phyloP scores from a whole-genome alignment of 805 yeast genomes.

The Lipomyces oligophaga region DNA sequence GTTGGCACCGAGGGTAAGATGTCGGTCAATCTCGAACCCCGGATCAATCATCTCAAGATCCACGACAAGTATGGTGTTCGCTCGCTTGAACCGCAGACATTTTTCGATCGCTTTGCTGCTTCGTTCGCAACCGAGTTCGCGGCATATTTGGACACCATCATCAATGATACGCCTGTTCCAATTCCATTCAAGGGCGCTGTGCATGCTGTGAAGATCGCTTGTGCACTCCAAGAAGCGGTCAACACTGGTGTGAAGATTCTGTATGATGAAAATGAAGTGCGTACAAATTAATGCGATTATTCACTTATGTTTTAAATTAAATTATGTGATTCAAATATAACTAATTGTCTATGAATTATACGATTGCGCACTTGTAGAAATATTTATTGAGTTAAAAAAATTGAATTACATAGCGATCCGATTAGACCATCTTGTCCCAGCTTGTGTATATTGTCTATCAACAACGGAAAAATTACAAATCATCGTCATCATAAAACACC shows the following conservation, averaged over 20 bases:
- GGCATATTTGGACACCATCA: conserved; percentile 16
- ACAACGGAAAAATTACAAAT: no score
- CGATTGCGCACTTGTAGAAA: neutral
- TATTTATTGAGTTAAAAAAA: no score
- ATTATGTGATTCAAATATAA: neutral
- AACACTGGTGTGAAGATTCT: conserved; percentile 7
- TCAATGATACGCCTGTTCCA: conserved; percentile 26
- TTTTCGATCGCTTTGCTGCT: conserved; percentile 25
- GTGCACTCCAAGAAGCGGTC: conserved; percentile 15
- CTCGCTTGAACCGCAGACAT: conserved; percentile 26
- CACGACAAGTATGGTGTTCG: conserved; percentile 28
- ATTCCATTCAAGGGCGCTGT: conserved; percentile 12
- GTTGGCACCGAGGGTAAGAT: conserved; percentile 31
- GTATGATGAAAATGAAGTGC: conserved; percentile 11
- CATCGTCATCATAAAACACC: conserved; percentile 25
- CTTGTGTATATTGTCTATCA: no score
- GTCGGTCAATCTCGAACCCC: conserved; percentile 26
- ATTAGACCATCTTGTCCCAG: no score
- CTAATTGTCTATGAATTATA: neutral
- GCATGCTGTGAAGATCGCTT: conserved; percentile 18
- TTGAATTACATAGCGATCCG: no score
- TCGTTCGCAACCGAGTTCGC: conserved; percentile 27
- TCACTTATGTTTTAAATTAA: no score
- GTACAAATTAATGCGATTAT: neutral
- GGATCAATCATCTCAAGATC: conserved; percentile 18